Percentiles rank a stretch among this genome's conserved stretches.
phyloP scores from a whole-genome alignment of 1,284 basidiomycete genomes.

The Trametes pubescens region DNA sequence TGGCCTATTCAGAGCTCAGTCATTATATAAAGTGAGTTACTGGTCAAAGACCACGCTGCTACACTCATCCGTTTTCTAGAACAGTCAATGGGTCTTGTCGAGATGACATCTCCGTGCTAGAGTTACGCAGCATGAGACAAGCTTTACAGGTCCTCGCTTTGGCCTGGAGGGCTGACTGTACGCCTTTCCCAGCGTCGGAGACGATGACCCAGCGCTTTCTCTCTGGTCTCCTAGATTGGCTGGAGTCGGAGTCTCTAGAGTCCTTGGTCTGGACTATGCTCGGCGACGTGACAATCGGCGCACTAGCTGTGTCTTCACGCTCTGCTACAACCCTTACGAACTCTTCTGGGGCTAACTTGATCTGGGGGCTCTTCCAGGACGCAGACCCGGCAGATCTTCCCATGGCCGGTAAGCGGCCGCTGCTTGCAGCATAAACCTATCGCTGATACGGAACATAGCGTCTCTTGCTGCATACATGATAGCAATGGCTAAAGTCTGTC shows the following conservation, averaged over 20 bases:
- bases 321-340: constrained; percentile 13
- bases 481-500: constrained; percentile 32
- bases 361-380: constrained; percentile 44
- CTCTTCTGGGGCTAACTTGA: constrained; percentile 33
- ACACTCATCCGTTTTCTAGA: background rate
- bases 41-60: too few relatives aligned
- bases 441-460: constrained; percentile 46
- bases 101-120: background rate
- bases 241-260: constrained; percentile 27
- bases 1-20: constrained; percentile 1
- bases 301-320: constrained; percentile 32
- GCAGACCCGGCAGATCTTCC: constrained; percentile 42
- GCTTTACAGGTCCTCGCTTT: constrained; percentile 45
- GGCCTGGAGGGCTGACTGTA: constrained; percentile 42
- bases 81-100: background rate
- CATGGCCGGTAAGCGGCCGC: constrained; percentile 43
- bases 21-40: constrained; percentile 6
- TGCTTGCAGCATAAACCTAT: background rate
- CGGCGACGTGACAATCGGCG: constrained; percentile 43
- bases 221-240: constrained; percentile 34
- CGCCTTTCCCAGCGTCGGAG: constrained; percentile 29
- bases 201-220: constrained; percentile 41
- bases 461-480: constrained; percentile 59
- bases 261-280: constrained; percentile 30
- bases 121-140: constrained; percentile 27